These are phyloP conservation scores for Chlorella sp. DNA, from an alignment of 139 green algal genomes.

Conservation along the genomic window DNA sequence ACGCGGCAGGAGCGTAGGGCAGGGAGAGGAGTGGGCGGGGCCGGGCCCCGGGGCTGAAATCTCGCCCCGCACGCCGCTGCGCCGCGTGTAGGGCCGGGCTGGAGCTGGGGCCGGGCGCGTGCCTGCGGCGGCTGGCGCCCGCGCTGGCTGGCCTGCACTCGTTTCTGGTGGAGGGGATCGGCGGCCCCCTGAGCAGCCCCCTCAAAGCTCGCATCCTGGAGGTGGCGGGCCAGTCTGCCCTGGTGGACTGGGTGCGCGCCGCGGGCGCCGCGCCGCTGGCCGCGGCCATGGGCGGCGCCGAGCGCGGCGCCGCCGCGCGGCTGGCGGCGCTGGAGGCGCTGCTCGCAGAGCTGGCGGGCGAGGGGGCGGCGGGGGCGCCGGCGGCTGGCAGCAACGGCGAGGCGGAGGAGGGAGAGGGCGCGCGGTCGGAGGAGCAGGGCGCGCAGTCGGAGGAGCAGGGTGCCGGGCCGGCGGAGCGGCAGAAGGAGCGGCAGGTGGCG, in stretches of 20 bases:
- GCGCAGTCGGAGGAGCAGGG: background rate
- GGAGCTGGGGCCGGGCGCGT: conserved; percentile 10
- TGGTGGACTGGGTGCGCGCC: conserved; percentile 12
- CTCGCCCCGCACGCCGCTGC: too few relatives aligned
- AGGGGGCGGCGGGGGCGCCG: too few relatives aligned
- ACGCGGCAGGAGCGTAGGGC: too few relatives aligned
- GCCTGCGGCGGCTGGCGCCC: conserved; percentile 14
- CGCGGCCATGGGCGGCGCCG: background rate
- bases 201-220: conserved; percentile 20
- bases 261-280: background rate
- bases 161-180: conserved; percentile 14
- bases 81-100: conserved; percentile 24
- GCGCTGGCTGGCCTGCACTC: conserved; percentile 17
- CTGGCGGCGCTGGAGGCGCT: background rate
- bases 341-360: background rate
- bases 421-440: background rate
- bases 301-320: too few relatives aligned
- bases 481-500: background rate
- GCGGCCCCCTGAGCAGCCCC: background rate
- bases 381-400: background rate
- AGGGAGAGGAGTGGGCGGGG: too few relatives aligned
- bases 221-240: conserved; percentile 7
- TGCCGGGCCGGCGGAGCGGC: background rate
- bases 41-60: too few relatives aligned
- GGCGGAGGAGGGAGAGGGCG: too few relatives aligned